Evolutionary conservation across 1,284 basidiomycete species (phyloP).

Genomic region (Tremellales sp.): DNA sequence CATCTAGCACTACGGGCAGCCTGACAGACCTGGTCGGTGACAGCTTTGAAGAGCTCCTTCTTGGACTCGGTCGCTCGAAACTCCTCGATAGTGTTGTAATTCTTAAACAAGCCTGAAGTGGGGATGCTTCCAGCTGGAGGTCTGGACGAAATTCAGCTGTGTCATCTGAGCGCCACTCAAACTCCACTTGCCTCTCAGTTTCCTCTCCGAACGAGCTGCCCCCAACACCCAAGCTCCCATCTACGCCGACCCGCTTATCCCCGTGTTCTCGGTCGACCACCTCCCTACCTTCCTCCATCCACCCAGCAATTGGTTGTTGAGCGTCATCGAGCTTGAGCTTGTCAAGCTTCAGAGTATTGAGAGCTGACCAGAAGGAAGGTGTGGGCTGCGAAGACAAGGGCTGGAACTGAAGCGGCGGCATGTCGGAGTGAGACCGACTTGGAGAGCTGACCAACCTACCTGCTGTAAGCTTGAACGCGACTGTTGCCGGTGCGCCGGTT

Average conservation of each 20-base stretch:
- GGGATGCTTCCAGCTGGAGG: slow-evolving; percentile 50
- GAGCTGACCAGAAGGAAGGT: slow-evolving; percentile 88
- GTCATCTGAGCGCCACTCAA: neutral
- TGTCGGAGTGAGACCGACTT: neutral
- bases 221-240: slow-evolving; percentile 32
- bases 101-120: slow-evolving; percentile 70
- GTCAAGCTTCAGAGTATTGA: slow-evolving; percentile 86
- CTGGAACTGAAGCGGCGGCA: slow-evolving; percentile 40
- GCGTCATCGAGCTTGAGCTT: slow-evolving; percentile 78
- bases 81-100: slow-evolving; percentile 94
- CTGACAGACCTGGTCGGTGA: slow-evolving; percentile 58
- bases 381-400: slow-evolving; percentile 82
- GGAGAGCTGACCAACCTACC: slow-evolving; percentile 13
- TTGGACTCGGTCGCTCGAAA: slow-evolving; percentile 83
- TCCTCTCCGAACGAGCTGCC: slow-evolving; percentile 33
- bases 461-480: slow-evolving; percentile 1
- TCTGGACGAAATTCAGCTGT: slow-evolving; percentile 32
- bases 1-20: slow-evolving; percentile 32
- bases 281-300: slow-evolving; percentile 66
- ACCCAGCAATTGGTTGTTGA: slow-evolving; percentile 60
- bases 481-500: too few species aligned
- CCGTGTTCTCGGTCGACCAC: slow-evolving; percentile 58
- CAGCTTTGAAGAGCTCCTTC: slow-evolving; percentile 68
- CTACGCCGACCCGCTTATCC: slow-evolving; percentile 57
- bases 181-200: slow-evolving; percentile 18